A percentile compares a stretch with the other conserved stretches of the same genome.
phyloP scores from a whole-genome alignment of 768 basidiomycete genomes.

The Lactarius pseudohatsudake region DNA sequence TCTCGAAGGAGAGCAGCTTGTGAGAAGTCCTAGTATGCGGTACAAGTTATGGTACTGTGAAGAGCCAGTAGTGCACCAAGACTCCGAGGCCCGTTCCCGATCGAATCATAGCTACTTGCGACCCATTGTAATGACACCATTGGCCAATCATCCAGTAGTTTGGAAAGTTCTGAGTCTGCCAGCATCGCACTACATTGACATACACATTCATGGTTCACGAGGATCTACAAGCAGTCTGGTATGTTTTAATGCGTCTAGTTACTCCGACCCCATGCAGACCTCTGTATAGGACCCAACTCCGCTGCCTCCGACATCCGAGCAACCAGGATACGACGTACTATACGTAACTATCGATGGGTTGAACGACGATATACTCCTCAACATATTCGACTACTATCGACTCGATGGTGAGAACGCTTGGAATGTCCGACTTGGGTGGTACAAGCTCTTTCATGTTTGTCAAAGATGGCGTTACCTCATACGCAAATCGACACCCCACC shows the following conservation, averaged over 20 bases:
- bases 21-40: background rate
- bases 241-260: background rate
- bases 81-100: background rate
- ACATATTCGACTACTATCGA: background rate
- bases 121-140: background rate
- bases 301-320: background rate
- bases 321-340: background rate
- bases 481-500: background rate
- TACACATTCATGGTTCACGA: background rate
- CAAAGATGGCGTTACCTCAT: slow-evolving; percentile 11
- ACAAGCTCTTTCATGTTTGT: slow-evolving; percentile 16
- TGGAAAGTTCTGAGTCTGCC: background rate
- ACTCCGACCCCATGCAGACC: background rate
- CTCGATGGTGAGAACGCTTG: background rate
- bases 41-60: background rate
- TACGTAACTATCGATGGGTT: background rate
- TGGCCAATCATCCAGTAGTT: background rate
- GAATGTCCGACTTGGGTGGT: slow-evolving; percentile 8
- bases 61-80: background rate
- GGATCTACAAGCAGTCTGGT: background rate
- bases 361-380: slow-evolving; percentile 2
- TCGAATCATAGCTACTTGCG: background rate
- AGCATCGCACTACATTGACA: background rate
- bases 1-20: background rate
- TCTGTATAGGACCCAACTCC: background rate